phyloP scores from a whole-genome alignment of 257 asterid genomes.

The Gynochthodes officinalis region DNA sequence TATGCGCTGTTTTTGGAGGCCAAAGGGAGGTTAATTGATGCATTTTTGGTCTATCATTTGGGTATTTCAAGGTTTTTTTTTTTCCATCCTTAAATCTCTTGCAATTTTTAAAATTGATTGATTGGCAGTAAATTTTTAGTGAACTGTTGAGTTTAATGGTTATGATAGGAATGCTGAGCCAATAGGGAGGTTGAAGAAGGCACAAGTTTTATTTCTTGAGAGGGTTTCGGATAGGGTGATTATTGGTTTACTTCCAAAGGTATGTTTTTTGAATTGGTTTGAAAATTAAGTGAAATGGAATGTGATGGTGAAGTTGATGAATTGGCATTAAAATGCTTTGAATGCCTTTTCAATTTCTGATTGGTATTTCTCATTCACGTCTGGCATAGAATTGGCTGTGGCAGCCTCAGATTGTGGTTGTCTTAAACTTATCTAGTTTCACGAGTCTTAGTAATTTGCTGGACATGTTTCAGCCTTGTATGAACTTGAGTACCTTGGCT shows the following conservation, averaged over 20 bases:
- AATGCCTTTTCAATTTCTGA: background rate
- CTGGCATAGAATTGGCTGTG: background rate
- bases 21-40: conserved; percentile 74
- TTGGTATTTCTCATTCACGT: background rate
- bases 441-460: background rate
- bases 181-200: conserved; percentile 81
- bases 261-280: conserved; percentile 24
- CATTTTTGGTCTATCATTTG: conserved; percentile 64
- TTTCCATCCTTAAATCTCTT: background rate
- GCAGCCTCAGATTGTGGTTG: background rate
- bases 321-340: background rate
- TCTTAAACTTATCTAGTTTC: background rate
- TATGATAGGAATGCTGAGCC: conserved; percentile 45
- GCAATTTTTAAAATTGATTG: background rate
- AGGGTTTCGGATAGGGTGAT: conserved; percentile 72
- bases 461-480: background rate
- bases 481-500: background rate
- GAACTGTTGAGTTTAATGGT: background rate
- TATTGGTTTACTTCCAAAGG: conserved; percentile 60
- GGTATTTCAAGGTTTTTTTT: conserved; percentile 77
- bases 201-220: conserved; percentile 89
- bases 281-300: background rate
- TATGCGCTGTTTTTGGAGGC: conserved; percentile 73
- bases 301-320: background rate
- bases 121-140: background rate